Base-by-base conservation (phyloP, 805 yeast species). In the Tetrapisispora fleetii region DNA sequence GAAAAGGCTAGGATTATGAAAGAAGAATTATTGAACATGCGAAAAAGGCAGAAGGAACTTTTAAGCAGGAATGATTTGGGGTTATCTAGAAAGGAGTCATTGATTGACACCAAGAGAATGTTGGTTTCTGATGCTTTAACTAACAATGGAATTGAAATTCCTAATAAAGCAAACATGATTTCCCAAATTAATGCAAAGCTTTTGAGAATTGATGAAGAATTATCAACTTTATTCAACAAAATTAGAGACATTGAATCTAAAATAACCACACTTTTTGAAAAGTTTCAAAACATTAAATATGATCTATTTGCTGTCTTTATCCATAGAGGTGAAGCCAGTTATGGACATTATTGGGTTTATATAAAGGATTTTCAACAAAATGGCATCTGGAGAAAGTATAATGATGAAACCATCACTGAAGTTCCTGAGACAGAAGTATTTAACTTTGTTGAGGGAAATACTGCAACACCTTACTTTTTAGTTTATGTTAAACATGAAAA, bases 321-420 rank as follows among this genome's bases (percentile, higher is more conserved):
- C 43, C 99, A 93, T 64, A 73, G 96, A 45, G 99, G 99, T 7
- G 95, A 89, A 58, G 98, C 96, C 0, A 81, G 88, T 46, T 91
- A 86, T 60, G 99, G 99, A 2, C 99, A 93, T 66, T 93, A 93
- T 65, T 93, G 98, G 97, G 78, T 91, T 17, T 93, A 91, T 62
- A 90, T 93, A 52, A 79, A 78, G 50, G 98, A 93, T 65, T 78
- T 80, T 2, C 75, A 75, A 52, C 72, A 74, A 18, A 75, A 77
- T 28, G 62, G 61, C 2, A 68, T 85, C 19, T 93, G 80, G 78
- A 73, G 96, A 52, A 90, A 88, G 69, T 93, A 93, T 65, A 93
- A 93, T 60, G 99, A 93, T 68, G 98, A 93, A 58, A 74, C 76
- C n/a, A 95, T 93, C n/a, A 79, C 88, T 2, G 95, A 83, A 54